These are phyloP conservation scores for Colletotrichum sp. DNA, from an alignment of 2,329 filamentous ascomycete species.

Conservation along the genomic window DNA sequence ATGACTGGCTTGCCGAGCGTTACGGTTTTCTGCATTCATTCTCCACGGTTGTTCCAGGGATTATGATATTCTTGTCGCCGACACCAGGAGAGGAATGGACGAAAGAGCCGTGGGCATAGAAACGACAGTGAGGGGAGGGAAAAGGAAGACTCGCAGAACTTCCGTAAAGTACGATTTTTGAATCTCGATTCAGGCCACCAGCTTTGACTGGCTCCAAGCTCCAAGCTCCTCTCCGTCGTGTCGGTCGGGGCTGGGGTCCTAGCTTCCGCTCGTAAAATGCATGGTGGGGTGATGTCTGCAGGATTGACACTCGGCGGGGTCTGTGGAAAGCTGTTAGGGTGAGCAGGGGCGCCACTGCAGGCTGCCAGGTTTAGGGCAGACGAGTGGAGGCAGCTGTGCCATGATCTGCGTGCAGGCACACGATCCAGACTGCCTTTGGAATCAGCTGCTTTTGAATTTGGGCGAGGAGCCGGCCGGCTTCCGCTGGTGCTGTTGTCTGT, in stretches of 20 bases:
- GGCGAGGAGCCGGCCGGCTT: constrained; percentile 5
- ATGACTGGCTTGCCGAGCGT: background rate
- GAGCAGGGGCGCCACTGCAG: background rate
- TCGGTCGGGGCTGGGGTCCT: constrained; percentile 9
- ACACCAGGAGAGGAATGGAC: background rate
- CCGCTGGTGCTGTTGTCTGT: background rate
- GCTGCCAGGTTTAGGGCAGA: background rate
- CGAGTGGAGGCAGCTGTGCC: background rate
- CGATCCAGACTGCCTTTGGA: background rate
- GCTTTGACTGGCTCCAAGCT: background rate
- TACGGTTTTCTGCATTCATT: background rate
- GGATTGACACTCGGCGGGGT: constrained; percentile 16
- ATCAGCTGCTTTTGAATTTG: constrained; percentile 13
- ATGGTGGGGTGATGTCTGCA: constrained; percentile 21
- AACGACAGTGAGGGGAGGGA: background rate
- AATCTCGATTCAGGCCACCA: background rate
- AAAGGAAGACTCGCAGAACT: background rate
- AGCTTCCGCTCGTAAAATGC: background rate
- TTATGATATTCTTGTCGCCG: background rate
- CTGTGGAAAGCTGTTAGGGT: background rate
- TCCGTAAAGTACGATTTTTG: background rate
- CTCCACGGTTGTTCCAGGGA: background rate
- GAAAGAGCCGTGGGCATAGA: background rate
- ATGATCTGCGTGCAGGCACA: constrained; percentile 3
- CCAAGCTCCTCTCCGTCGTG: background rate